phyloP scores from a whole-genome alignment of 805 yeast species.

The Jamesozyma hellenica region DNA sequence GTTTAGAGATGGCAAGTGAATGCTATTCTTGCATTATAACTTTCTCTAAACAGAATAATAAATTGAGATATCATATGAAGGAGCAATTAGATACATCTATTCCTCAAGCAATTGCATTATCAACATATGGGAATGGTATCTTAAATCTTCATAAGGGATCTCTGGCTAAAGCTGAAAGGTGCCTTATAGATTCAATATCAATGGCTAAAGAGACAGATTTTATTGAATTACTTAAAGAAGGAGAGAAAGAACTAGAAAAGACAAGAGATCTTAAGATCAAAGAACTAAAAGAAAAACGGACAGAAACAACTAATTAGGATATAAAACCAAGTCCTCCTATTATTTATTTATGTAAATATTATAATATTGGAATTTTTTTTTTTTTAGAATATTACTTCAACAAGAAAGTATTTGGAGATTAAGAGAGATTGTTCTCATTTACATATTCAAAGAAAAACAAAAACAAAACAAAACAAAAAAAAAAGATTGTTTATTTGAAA shows the following conservation, averaged over 20 bases:
- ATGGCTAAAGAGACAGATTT: conserved; percentile 61
- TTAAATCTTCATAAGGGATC: conserved; percentile 52
- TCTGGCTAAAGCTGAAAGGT: conserved; percentile 46
- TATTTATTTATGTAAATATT: no score
- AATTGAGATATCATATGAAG: conserved; percentile 24
- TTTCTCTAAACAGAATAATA: conserved; percentile 31
- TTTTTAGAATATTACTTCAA: no score
- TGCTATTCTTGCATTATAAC: conserved; percentile 38
- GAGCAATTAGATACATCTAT: conserved; percentile 35
- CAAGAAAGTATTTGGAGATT: no score
- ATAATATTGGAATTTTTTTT: no score
- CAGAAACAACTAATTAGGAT: background rate
- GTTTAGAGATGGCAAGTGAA: conserved; percentile 28
- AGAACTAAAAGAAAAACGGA: background rate
- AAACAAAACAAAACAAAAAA: no score
- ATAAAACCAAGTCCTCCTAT: no score
- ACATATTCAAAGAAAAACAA: no score
- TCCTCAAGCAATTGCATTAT: conserved; percentile 63
- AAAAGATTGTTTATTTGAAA: no score
- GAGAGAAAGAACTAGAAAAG: conserved; percentile 57
- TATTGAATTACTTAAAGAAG: conserved; percentile 48
- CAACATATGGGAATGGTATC: conserved; percentile 82
- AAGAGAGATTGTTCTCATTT: no score
- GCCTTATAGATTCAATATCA: conserved; percentile 57
- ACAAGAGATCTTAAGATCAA: conserved; percentile 8